phyloP scores from a whole-genome alignment of 1,284 basidiomycete species.

The Somion occarium region DNA sequence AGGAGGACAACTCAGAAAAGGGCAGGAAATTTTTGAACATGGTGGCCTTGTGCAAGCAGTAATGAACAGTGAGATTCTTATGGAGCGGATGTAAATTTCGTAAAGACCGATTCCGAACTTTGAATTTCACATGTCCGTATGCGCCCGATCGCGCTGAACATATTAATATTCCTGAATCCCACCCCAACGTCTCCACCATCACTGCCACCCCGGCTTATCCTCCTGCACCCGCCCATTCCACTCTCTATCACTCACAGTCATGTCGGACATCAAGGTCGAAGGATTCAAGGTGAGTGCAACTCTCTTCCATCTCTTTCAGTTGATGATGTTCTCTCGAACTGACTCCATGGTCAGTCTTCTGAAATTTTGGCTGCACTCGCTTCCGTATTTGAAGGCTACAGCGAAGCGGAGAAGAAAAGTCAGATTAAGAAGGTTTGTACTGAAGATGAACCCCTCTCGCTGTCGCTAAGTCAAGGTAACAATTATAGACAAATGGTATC shows the following conservation, averaged over 20 bases:
- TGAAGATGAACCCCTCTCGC: neutral
- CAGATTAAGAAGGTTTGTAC: constrained; percentile 80
- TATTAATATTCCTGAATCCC: neutral
- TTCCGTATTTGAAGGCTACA: constrained; percentile 57
- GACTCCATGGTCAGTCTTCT: constrained; percentile 67
- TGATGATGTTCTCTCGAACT: neutral
- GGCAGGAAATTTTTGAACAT: neutral
- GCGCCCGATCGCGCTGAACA: neutral
- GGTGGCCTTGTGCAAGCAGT: neutral
- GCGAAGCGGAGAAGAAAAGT: constrained; percentile 70
- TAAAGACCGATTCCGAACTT: neutral
- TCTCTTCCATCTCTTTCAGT: neutral
- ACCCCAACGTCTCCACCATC: neutral
- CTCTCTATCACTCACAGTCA: constrained; percentile 9
- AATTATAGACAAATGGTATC: constrained; percentile 78
- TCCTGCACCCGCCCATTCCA: neutral
- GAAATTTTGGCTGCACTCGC: constrained; percentile 63
- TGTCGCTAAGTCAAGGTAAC: neutral
- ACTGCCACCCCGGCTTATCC: neutral
- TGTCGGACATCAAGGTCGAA: constrained; percentile 34
- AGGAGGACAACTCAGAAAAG: neutral
- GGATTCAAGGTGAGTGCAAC: constrained; percentile 30
- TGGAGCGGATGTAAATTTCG: neutral
- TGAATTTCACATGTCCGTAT: neutral
- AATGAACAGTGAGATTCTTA: neutral